Conservation (phyloP, 306 rosid genomes). For the Bauhinia variegata region DNA sequence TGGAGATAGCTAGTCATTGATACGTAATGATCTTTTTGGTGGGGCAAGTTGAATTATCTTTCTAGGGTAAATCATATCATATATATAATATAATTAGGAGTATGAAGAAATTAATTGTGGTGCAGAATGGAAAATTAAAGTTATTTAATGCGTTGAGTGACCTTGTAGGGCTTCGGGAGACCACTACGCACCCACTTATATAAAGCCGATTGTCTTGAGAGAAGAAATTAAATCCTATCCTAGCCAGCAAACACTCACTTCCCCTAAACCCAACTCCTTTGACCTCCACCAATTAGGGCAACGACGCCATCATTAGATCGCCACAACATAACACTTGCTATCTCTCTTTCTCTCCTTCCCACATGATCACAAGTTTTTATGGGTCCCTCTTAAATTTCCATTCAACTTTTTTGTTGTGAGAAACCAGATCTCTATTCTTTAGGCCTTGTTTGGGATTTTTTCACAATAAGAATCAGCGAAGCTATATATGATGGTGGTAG, state of each 20-base stretch:
- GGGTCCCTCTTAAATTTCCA: constrained; percentile 36
- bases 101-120: neutral
- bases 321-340: constrained; percentile 33
- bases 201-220: too few species aligned
- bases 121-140: constrained; percentile 13
- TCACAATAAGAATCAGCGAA: too few species aligned
- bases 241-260: too few species aligned
- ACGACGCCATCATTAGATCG: constrained; percentile 45
- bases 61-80: too few species aligned
- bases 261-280: constrained; percentile 37
- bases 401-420: constrained; percentile 16
- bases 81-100: neutral
- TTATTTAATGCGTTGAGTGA: constrained; percentile 29
- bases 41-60: too few species aligned
- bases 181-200: too few species aligned
- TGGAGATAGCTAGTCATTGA: too few species aligned
- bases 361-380: constrained; percentile 29
- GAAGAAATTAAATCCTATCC: too few species aligned
- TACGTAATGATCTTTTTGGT: too few species aligned
- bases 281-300: constrained; percentile 59
- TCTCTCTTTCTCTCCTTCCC: constrained; percentile 11
- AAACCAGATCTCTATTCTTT: constrained; percentile 27
- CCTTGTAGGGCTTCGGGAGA: constrained; percentile 44
- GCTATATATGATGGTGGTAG: too few species aligned
- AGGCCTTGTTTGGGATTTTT: constrained; percentile 30